Conservation (phyloP, 2,329 filamentous ascomycete species). For the Pyrenophora teres region DNA sequence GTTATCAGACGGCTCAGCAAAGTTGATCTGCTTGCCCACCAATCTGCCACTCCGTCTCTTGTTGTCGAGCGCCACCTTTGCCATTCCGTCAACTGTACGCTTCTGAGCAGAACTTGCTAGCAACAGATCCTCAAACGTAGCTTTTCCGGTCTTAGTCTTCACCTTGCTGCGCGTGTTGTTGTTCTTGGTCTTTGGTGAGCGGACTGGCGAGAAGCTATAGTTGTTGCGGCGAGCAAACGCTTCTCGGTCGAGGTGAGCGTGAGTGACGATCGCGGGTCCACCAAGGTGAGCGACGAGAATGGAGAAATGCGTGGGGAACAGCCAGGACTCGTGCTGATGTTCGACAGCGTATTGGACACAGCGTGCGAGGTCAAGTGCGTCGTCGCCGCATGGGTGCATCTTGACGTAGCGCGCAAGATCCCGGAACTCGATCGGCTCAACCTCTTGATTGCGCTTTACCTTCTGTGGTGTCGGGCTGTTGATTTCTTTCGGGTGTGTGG, state of each 20-base stretch:
- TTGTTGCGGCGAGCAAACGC: conserved; percentile 21
- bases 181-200: background rate
- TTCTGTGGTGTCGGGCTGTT: conserved; percentile 1
- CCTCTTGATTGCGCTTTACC: conserved; percentile 10
- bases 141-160: background rate
- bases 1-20: conserved; percentile 5
- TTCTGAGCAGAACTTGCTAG: background rate
- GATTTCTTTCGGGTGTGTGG: conserved; percentile 17
- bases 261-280: conserved; percentile 15
- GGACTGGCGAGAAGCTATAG: background rate
- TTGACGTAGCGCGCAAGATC: conserved; percentile 29
- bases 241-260: conserved; percentile 24
- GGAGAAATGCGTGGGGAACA: conserved; percentile 31
- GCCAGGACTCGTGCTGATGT: conserved; percentile 29
- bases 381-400: conserved; percentile 25
- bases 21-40: conserved; percentile 10
- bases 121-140: background rate
- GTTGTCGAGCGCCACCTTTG: background rate
- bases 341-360: conserved; percentile 29
- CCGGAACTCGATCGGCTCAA: conserved; percentile 25
- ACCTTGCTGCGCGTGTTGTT: background rate
- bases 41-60: conserved; percentile 17
- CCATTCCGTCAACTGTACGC: conserved; percentile 1
- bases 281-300: conserved; percentile 26
- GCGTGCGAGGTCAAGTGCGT: conserved; percentile 37